A percentile compares a stretch with the other conserved stretches of the same genome.
phyloP scores from a whole-genome alignment of 768 basidiomycete genomes.

The Leccinum truebloodii region DNA sequence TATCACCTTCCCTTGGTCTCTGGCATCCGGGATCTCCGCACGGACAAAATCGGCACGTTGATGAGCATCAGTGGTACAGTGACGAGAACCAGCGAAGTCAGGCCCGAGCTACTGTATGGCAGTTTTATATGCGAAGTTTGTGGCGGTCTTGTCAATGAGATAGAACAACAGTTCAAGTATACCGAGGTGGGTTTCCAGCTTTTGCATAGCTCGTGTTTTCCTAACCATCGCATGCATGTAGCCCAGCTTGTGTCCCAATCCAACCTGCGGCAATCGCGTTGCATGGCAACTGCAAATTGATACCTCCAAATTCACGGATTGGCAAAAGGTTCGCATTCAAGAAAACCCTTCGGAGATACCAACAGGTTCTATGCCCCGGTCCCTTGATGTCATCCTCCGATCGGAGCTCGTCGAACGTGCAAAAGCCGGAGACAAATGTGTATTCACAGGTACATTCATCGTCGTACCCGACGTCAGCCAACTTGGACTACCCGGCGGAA shows the following conservation, averaged over 20 bases:
- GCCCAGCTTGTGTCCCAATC: conserved; percentile 94
- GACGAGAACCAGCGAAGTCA: conserved; percentile 94
- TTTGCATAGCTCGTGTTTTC: conserved; percentile 6
- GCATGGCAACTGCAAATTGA: conserved; percentile 97
- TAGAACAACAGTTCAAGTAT: conserved; percentile 99
- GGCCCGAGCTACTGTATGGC: conserved; percentile 91
- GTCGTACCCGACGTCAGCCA: conserved; percentile 98
- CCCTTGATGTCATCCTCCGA: conserved; percentile 92
- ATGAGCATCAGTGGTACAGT: conserved; percentile 97
- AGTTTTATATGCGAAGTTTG: conserved; percentile 94
- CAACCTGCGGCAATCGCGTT: conserved; percentile 85
- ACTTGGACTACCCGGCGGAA: conserved; percentile 92
- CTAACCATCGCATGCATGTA: conserved; percentile 31
- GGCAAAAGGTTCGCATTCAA: conserved; percentile 99
- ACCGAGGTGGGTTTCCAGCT: conserved; percentile 67
- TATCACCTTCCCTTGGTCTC: conserved; percentile 93
- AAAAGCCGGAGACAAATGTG: conserved; percentile 98
- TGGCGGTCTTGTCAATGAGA: conserved; percentile 80
- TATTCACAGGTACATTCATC: conserved; percentile 97
- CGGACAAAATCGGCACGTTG: conserved; percentile 91
- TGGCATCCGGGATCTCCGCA: conserved; percentile 90
- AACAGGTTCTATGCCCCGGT: conserved; percentile 97
- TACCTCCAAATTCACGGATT: conserved; percentile 95
- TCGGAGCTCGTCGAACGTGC: conserved; percentile 97
- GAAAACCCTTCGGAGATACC: conserved; percentile 99